A percentile compares a stretch with the other conserved stretches of the same genome.
Evolutionary conservation across 352 stramenopile genomes (phyloP).

Genomic region (Peronospora destructor): DNA sequence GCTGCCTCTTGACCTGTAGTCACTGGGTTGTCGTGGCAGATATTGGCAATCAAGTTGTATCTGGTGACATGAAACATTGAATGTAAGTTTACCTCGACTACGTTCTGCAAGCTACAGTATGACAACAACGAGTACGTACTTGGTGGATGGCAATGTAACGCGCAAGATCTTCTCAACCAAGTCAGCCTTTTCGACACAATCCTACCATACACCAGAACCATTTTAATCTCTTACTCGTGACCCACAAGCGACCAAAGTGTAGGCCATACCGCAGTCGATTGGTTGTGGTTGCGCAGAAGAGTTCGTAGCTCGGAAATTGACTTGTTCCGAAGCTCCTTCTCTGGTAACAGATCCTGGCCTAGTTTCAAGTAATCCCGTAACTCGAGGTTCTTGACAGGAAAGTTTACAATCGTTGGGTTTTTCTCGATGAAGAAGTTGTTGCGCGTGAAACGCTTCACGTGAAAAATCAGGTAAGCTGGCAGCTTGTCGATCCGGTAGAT

Average conservation of each 20-base stretch:
- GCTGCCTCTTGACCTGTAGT: conserved; percentile 88
- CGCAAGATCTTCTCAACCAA: conserved; percentile 60
- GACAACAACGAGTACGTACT: conserved; percentile 24
- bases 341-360: conserved; percentile 36
- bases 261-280: conserved; percentile 35
- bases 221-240: neutral
- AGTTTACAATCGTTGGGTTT: conserved; percentile 99
- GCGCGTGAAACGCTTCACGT: conserved; percentile 95
- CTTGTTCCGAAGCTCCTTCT: conserved; percentile 50
- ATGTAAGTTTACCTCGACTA: neutral
- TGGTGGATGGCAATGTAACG: conserved; percentile 52
- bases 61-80: conserved; percentile 46
- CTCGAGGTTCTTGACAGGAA: conserved; percentile 98
- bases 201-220: conserved; percentile 20
- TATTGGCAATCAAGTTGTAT: conserved; percentile 97
- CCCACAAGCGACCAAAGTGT: neutral
- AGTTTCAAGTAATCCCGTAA: conserved; percentile 85
- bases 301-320: conserved; percentile 57
- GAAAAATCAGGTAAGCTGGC: conserved; percentile 94
- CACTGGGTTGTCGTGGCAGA: conserved; percentile 93
- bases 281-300: conserved; percentile 46
- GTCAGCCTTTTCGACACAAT: conserved; percentile 76
- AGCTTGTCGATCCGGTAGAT: conserved; percentile 91
- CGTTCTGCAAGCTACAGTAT: neutral
- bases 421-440: conserved; percentile 99